phyloP scores from a whole-genome alignment of 208 protist species.

The Crithidia thermophila region DNA sequence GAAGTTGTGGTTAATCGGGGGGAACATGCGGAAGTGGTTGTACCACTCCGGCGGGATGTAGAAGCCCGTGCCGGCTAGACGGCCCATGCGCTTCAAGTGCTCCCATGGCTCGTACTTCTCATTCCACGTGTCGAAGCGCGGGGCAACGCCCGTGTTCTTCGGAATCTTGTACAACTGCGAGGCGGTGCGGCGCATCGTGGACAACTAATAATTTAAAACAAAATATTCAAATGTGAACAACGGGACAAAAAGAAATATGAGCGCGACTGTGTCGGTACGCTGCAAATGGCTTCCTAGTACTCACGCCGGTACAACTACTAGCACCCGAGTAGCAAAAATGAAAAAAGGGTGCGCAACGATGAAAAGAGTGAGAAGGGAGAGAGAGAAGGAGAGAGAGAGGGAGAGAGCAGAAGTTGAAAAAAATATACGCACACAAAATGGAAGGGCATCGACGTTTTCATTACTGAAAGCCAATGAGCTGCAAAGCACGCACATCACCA shows the following conservation, averaged over 20 bases:
- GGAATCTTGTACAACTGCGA: conserved; percentile 69
- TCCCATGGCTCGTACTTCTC: conserved; percentile 93
- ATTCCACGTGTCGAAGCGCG: conserved; percentile 89
- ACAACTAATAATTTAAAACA: background rate
- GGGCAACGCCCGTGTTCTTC: conserved; percentile 89
- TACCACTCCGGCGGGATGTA: conserved; percentile 94
- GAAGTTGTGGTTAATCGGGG: conserved; percentile 90
- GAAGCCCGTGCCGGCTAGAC: conserved; percentile 88
- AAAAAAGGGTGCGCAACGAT: too few species aligned
- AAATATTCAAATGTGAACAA: too few species aligned
- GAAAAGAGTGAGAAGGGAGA: background rate
- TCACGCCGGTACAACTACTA: too few species aligned
- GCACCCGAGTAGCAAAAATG: too few species aligned
- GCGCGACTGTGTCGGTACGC: too few species aligned
- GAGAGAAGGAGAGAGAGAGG: background rate
- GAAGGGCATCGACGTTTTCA: background rate
- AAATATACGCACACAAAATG: background rate
- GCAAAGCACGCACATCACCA: too few species aligned
- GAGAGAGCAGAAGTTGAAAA: background rate
- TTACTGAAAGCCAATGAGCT: too few species aligned
- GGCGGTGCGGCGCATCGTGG: conserved; percentile 46
- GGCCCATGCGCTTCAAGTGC: conserved; percentile 90
- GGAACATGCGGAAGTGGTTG: conserved; percentile 94
- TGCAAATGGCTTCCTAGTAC: too few species aligned
- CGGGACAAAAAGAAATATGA: too few species aligned